Percentiles rank a stretch among this genome's conserved stretches.
phyloP scores from a whole-genome alignment of 129 eudicot species.

The Lactuca sativa region DNA sequence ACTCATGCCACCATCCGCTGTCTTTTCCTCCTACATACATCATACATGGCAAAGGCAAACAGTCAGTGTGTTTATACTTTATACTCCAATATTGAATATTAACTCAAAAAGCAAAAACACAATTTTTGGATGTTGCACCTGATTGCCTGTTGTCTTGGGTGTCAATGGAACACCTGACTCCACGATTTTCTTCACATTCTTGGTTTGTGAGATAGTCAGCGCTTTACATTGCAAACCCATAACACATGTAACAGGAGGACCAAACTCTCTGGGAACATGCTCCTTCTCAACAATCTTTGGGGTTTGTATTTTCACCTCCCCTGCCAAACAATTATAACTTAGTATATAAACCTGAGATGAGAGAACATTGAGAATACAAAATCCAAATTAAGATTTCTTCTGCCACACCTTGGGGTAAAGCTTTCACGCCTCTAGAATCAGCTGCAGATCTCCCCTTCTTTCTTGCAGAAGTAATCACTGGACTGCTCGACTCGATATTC shows the following conservation, averaged over 20 bases:
- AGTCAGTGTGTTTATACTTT: no score
- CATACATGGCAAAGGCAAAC: no score
- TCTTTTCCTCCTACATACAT: conserved; percentile 37
- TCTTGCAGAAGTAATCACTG: conserved; percentile 2
- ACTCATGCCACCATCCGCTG: conserved; percentile 19
- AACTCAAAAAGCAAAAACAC: no score
- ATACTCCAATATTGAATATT: no score
- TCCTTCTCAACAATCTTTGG: conserved; percentile 13
- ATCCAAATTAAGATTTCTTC: conserved; percentile 1
- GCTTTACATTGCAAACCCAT: conserved; percentile 46
- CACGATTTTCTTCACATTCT: conserved; percentile 4
- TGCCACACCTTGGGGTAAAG: conserved; percentile 39
- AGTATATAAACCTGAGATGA: neutral
- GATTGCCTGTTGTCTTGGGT: conserved; percentile 13
- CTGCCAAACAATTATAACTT: neutral
- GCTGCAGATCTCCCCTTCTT: conserved; percentile 29
- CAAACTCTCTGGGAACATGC: neutral
- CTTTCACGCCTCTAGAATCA: conserved; percentile 5
- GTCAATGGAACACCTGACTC: conserved; percentile 20
- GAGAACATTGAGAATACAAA: neutral
- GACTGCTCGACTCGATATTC: conserved; percentile 5
- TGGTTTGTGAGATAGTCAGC: conserved; percentile 19
- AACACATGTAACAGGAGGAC: conserved; percentile 21
- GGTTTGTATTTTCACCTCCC: conserved; percentile 32
- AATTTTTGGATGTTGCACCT: conserved; percentile 8